Evolutionary conservation across 73 alveolate genomes (phyloP), one percentile per base, ranked within the genome.

Genomic region (Halteria grandinella): DNA sequence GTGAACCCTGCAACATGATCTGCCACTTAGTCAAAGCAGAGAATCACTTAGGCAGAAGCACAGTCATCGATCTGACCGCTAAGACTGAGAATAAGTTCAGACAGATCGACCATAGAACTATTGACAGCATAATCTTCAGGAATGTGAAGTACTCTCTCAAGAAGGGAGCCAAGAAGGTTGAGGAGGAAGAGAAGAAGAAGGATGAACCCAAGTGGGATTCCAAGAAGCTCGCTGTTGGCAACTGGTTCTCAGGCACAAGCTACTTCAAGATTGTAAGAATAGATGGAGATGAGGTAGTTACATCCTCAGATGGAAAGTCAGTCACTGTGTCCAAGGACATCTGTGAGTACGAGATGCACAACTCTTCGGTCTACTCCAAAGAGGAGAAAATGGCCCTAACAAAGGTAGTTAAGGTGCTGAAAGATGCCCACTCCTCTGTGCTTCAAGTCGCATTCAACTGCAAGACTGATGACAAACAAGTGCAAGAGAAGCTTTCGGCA

Each of bases 341-440:
- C 47, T 11, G 5, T 11, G 47, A 36, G 47, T 36, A 36, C 47
- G 47, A 36, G 47, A 36, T 36, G 47, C 47, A 36, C 47, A 36
- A 11, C 47, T 5, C 47, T 11, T 7, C n/a, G n/a, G 47, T 36
- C 47, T 36, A 7, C 47, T 5, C 5, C n/a, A 36, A 36, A 11
- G 47, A 36, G 47, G 47, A 36, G 47, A 36, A 36, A 11, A 36
- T 36, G 47, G 11, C 47, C 51, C 49, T 34, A 76, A 69, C 15
- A 63, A 79, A 52, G 11, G 41, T 79, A 75, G 49, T 3, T 27
- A 57, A 24, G 70, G 59, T 36, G n/a, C 5, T 36, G 47, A 36
- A 7, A 11, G 11, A 36, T 11, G 47, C 47, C 47, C 5, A 36
- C n/a, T 5, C 5, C 47, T 5, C 47, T 11, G 5, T 5, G n/a